These are phyloP conservation scores for Penicillium antarcticum DNA, from an alignment of 495 filamentous ascomycete genomes.

Conservation along the genomic window DNA sequence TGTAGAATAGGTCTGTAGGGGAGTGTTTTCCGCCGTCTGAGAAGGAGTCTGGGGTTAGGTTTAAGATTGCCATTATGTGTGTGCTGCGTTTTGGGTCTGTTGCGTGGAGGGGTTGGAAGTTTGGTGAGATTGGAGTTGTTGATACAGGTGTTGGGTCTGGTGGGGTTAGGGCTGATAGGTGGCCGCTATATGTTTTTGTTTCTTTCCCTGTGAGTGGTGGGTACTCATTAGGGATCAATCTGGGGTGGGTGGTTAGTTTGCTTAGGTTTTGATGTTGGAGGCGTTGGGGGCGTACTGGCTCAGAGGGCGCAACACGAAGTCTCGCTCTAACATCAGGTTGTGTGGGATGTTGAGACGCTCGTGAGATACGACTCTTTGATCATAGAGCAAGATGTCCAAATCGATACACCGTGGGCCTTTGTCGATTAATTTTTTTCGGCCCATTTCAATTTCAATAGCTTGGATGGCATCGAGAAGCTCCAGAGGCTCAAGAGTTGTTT, in stretches of 20 bases:
- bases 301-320: slow-evolving; percentile 88
- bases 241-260: slow-evolving; percentile 20
- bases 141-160: slow-evolving; percentile 51
- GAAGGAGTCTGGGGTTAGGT: slow-evolving; percentile 96
- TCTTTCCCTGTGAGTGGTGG: slow-evolving; percentile 38
- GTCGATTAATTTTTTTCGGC: slow-evolving; percentile 79
- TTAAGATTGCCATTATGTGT: slow-evolving; percentile 89
- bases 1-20: slow-evolving; percentile 31
- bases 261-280: neutral
- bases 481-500: slow-evolving; percentile 72
- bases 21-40: slow-evolving; percentile 78
- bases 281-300: slow-evolving; percentile 59
- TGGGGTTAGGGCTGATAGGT: slow-evolving; percentile 64
- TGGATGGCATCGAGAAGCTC: slow-evolving; percentile 77
- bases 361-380: slow-evolving; percentile 60
- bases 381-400: slow-evolving; percentile 89
- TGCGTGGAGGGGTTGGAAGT: slow-evolving; percentile 58
- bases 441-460: slow-evolving; percentile 72
- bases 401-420: slow-evolving; percentile 95
- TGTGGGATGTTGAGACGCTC: slow-evolving; percentile 82
- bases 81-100: slow-evolving; percentile 64
- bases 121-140: slow-evolving; percentile 64
- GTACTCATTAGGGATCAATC: slow-evolving; percentile 60
- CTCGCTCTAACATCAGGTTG: slow-evolving; percentile 78
- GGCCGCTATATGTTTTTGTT: slow-evolving; percentile 36